Evolutionary conservation across 495 filamentous ascomycete species (phyloP).

Genomic region (Aspergillus saccharolyticus): DNA sequence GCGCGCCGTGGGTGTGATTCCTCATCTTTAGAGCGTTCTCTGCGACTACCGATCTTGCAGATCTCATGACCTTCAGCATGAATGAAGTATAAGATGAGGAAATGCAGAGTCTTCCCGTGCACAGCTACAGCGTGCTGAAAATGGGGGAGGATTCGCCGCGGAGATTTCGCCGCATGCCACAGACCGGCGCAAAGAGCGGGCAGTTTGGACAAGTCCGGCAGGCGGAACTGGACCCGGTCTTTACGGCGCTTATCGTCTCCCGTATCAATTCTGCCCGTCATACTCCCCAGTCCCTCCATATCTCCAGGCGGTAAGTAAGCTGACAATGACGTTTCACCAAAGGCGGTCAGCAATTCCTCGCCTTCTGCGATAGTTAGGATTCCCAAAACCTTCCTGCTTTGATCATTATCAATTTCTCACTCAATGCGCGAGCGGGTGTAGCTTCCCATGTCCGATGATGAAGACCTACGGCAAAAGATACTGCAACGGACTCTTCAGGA

Average conservation of each 20-base stretch:
- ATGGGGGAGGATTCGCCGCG: constrained; percentile 5
- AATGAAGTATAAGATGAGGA: background rate
- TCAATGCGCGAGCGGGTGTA: background rate
- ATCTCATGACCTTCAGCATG: constrained; percentile 28
- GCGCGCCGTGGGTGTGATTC: constrained; percentile 12
- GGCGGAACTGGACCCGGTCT: no score
- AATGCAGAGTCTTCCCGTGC: background rate
- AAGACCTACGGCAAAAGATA: constrained; percentile 37
- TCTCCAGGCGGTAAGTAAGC: background rate
- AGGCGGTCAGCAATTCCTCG: background rate
- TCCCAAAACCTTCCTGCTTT: no score
- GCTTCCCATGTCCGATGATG: constrained; percentile 36
- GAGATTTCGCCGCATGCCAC: constrained; percentile 9
- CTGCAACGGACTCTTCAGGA: constrained; percentile 42
- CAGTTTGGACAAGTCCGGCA: background rate
- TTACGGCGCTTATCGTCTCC: background rate
- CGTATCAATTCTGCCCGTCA: background rate
- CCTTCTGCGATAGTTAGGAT: background rate
- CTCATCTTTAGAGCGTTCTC: constrained; percentile 23
- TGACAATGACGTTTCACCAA: background rate
- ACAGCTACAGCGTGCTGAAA: background rate
- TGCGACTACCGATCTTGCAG: constrained; percentile 38
- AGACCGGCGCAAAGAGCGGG: background rate
- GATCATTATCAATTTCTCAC: background rate
- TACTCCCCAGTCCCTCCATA: background rate